These are phyloP conservation scores for Linum lewisii DNA, from an alignment of 345 rosid genomes.

Conservation along the genomic window DNA sequence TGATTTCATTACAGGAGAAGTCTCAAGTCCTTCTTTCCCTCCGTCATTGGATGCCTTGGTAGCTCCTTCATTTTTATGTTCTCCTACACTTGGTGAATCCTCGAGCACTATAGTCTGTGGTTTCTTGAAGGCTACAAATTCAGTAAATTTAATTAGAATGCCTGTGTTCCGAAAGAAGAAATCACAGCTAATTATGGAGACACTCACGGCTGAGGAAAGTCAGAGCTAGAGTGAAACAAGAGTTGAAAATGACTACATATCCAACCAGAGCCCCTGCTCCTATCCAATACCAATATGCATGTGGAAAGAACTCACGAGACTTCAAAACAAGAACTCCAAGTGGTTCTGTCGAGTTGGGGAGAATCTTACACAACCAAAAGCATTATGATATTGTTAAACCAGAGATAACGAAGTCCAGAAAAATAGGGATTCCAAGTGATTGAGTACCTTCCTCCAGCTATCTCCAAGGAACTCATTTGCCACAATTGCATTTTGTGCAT, in stretches of 20 bases:
- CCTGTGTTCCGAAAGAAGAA: background rate
- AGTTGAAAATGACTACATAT: conserved; percentile 35
- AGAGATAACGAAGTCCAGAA: background rate
- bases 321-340: conserved; percentile 39
- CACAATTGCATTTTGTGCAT: conserved; percentile 56
- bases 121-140: conserved; percentile 44
- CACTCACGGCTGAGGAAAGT: conserved; percentile 47
- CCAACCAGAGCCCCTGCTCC: conserved; percentile 38
- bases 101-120: conserved; percentile 32
- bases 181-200: background rate
- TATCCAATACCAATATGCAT: conserved; percentile 64
- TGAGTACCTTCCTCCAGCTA: conserved; percentile 41
- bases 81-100: conserved; percentile 12
- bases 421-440: conserved; percentile 2
- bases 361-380: conserved; percentile 13
- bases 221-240: conserved; percentile 30
- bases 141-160: background rate
- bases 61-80: conserved; percentile 3
- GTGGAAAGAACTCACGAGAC: conserved; percentile 34
- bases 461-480: conserved; percentile 64
- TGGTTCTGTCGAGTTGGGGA: conserved; percentile 17
- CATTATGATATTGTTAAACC: background rate
- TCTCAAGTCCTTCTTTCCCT: background rate
- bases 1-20: background rate
- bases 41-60: conserved; percentile 12